Percentiles rank a stretch among this genome's conserved stretches.
Evolutionary conservation across 2,329 filamentous ascomycete species (phyloP).

Genomic region (Talaromyces sp.): DNA sequence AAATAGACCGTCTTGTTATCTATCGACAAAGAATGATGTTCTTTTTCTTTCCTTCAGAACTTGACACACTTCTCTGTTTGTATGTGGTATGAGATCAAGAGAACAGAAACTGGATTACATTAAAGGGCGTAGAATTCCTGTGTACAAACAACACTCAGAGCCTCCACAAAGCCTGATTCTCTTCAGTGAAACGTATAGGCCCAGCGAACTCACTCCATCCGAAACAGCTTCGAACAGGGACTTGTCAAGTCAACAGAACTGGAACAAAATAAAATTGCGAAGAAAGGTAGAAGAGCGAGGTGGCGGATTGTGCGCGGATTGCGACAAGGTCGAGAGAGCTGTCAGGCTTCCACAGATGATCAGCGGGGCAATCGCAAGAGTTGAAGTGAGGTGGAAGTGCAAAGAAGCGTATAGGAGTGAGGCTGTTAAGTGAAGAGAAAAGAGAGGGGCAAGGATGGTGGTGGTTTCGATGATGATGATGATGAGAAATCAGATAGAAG

Average conservation of each 20-base stretch:
- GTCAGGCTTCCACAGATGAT: not conserved
- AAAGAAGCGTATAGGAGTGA: not conserved
- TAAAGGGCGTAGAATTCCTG: constrained; percentile 14
- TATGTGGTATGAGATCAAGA: constrained; percentile 15
- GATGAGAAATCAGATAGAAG: not conserved
- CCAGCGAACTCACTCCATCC: constrained; percentile 11
- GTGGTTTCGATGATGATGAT: not conserved
- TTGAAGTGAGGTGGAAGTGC: not conserved
- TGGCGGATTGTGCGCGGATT: constrained; percentile 1
- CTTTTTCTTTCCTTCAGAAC: constrained; percentile 14
- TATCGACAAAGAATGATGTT: constrained; percentile 18
- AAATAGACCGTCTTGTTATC: constrained; percentile 19
- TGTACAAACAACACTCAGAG: constrained; percentile 13
- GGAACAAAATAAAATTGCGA: not conserved
- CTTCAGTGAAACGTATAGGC: constrained; percentile 10
- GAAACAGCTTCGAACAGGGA: not conserved
- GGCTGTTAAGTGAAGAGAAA: not conserved
- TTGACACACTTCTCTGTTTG: constrained; percentile 16
- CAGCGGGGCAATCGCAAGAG: not conserved
- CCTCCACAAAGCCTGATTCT: constrained; percentile 11
- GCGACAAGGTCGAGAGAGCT: not conserved
- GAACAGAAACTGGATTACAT: constrained; percentile 17
- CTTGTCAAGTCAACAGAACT: not conserved
- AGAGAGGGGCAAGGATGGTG: not conserved
- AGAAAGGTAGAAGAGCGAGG: not conserved